phyloP scores from a whole-genome alignment of 2,329 filamentous ascomycete genomes.

The Paecilomyces sp. region DNA sequence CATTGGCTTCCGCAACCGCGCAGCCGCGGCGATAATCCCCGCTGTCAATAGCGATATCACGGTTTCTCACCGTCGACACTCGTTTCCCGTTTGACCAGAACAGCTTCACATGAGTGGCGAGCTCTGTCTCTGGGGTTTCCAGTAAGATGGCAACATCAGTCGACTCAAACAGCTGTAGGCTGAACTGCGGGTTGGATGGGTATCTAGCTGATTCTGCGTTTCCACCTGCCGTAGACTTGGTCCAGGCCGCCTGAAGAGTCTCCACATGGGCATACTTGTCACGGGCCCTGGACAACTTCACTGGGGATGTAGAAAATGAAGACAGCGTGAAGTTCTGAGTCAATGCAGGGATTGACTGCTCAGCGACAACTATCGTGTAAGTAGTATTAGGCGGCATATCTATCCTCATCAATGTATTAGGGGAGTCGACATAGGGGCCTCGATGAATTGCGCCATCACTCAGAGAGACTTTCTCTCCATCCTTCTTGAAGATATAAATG shows the following conservation, averaged over 20 bases:
- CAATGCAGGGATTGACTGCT: conserved; percentile 67
- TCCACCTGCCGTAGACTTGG: conserved; percentile 70
- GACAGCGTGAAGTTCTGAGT: conserved; percentile 82
- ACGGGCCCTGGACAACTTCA: conserved; percentile 56
- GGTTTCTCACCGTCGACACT: conserved; percentile 58
- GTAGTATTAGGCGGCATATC: conserved; percentile 47
- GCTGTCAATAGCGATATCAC: conserved; percentile 74
- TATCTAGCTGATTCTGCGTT: conserved; percentile 71
- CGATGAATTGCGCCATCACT: conserved; percentile 64
- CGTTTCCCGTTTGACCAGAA: conserved; percentile 70
- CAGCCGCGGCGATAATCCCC: conserved; percentile 83
- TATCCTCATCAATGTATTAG: conserved; percentile 78
- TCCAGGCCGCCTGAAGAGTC: conserved; percentile 65
- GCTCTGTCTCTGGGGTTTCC: conserved; percentile 57
- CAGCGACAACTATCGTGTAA: conserved; percentile 64
- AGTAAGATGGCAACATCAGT: conserved; percentile 68
- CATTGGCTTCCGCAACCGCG: conserved; percentile 57
- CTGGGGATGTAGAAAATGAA: conserved; percentile 61
- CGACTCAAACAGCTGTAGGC: conserved; percentile 48
- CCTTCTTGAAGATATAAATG: conserved; percentile 68
- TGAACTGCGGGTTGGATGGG: conserved; percentile 81
- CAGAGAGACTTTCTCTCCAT: conserved; percentile 66
- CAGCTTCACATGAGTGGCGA: conserved; percentile 78
- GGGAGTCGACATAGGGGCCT: conserved; percentile 86
- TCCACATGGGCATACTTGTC: conserved; percentile 53